phyloP scores from a whole-genome alignment of 148 eudicot genomes.

The Hydrangea macrophylla region DNA sequence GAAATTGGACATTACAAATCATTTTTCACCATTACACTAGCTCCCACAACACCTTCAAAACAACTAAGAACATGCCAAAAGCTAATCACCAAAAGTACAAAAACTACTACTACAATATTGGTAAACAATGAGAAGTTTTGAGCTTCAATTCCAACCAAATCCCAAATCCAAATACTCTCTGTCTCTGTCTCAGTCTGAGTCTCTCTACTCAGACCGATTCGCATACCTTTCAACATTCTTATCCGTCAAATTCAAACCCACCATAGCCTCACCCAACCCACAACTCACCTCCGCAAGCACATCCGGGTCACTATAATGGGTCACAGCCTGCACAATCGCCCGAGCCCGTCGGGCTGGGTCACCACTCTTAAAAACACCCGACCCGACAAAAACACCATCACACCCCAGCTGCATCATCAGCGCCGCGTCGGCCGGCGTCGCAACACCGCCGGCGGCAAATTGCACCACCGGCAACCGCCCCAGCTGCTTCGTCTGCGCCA shows the following conservation, averaged over 20 bases:
- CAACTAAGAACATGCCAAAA: too few relatives aligned
- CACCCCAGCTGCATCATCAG: slow-evolving; percentile 76
- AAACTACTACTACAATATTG: too few relatives aligned
- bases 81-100: too few relatives aligned
- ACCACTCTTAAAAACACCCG: too few relatives aligned
- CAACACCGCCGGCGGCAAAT: slow-evolving; percentile 71
- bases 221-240: slow-evolving; percentile 60
- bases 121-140: too few relatives aligned
- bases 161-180: too few relatives aligned
- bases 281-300: slow-evolving; percentile 62
- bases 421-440: slow-evolving; percentile 70
- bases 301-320: slow-evolving; percentile 68
- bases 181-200: too few relatives aligned
- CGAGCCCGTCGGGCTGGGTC: slow-evolving; percentile 48
- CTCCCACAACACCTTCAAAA: too few relatives aligned
- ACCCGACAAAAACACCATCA: slow-evolving; percentile 69
- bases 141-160: too few relatives aligned
- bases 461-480: slow-evolving; percentile 84
- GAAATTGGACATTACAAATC: too few relatives aligned
- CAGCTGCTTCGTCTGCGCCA: slow-evolving; percentile 72
- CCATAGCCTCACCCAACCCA: slow-evolving; percentile 70
- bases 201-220: slow-evolving; percentile 52
- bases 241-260: slow-evolving; percentile 56
- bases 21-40: too few relatives aligned
- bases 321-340: slow-evolving; percentile 72